A percentile compares a stretch with the other conserved stretches of the same genome.
These are phyloP conservation scores for Podaxis sp. DNA, from an alignment of 768 basidiomycete species.

Conservation along the genomic window DNA sequence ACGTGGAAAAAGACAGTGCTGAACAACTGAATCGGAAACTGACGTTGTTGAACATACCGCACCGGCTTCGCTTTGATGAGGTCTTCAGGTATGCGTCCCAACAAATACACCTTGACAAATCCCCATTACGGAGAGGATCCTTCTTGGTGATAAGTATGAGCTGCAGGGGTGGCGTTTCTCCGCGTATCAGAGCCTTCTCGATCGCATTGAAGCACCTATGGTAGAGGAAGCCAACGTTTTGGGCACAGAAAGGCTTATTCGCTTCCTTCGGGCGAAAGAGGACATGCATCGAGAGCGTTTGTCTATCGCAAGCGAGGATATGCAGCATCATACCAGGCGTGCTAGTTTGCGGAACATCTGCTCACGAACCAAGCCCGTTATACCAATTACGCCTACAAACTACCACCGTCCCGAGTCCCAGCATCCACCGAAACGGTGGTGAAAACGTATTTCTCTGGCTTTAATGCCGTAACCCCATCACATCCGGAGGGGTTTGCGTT, in stretches of 20 bases:
- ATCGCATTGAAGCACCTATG: constrained; percentile 31
- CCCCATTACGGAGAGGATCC: constrained; percentile 32
- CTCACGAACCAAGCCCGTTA: not conserved
- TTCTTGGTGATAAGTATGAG: constrained; percentile 38
- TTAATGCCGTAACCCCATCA: not conserved
- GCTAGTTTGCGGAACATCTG: not conserved
- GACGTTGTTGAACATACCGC: constrained; percentile 37
- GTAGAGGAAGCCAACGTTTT: constrained; percentile 29
- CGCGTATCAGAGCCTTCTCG: constrained; percentile 38
- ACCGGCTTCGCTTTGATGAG: constrained; percentile 36
- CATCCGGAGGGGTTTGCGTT: too few species aligned
- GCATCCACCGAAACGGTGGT: not conserved
- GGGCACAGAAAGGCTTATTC: constrained; percentile 14
- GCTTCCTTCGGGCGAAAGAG: constrained; percentile 10
- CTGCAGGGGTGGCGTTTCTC: constrained; percentile 39
- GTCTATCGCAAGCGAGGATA: not conserved
- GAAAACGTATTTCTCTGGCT: not conserved
- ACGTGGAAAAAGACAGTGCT: not conserved
- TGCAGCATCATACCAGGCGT: not conserved
- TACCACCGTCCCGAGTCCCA: not conserved
- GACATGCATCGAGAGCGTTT: not conserved
- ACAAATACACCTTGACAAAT: constrained; percentile 18
- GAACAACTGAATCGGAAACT: constrained; percentile 27
- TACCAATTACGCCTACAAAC: not conserved
- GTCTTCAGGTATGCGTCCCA: constrained; percentile 35